Evolutionary conservation across 768 basidiomycete species (phyloP), one percentile per base, ranked within the genome.

Genomic region (Lactarius deliciosus): DNA sequence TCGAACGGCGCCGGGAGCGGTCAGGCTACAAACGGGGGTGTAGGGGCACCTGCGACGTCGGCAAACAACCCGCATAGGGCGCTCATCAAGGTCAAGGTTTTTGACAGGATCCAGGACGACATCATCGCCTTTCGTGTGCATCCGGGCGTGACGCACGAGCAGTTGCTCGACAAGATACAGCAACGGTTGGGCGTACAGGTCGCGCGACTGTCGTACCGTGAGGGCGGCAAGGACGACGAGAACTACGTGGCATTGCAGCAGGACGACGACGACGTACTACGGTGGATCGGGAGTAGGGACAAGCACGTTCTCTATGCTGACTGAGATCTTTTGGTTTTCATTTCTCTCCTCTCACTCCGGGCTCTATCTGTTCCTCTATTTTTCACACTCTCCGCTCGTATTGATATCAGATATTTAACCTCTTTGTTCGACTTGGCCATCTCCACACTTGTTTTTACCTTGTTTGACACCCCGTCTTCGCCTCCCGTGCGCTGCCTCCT

Each of bases 71-170:
- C 87, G 8, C 88, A 92, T 73, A 86, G 87, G 16, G 91, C 96
- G 25, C 98, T 95, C 77, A 84, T 98, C 71, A 99, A 98, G 80
- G 97, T 99, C 79, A 99, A 99, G 79, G 94, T 99, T 55, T 97
- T 97, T 75, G 92, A 97, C 78, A 86, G 92, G 45, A 82, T 89
- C 64, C 89, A 94, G 28, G 96, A 98, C 74, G 97, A 99, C 76
- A 80, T 98, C 63, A 94, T 98, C 69, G 97, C 97, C 5, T 96
- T 98, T 64, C 88, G 97, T 16, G 96, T 98, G 36, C 95, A 96
- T 74, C 96, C 97, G 28, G 86, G 84, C 60, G 95, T 98, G 50
- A 87, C 91, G 10, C 89, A 92, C 73, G 80, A 77, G 13, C 94
- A 96, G 73, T 81, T 99, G 68, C 88, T 97, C 82, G 91, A 87